A percentile compares a stretch with the other conserved stretches of the same genome.
Conservation (phyloP, 78 protist genomes). For the Tieghemostelium lacteum region DNA sequence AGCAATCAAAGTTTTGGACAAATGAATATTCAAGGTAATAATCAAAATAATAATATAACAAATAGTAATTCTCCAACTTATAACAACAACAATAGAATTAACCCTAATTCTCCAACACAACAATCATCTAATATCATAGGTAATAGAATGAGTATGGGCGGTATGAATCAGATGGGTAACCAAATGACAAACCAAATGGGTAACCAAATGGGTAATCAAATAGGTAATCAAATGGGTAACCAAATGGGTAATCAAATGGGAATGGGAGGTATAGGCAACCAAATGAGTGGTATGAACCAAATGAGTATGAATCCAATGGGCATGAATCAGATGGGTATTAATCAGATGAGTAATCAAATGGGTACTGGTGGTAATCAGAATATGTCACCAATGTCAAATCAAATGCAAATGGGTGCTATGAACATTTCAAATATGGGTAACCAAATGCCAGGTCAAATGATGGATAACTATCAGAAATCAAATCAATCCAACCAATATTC, state of each 20-base stretch:
- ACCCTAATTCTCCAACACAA: not conserved
- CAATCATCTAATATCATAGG: not conserved
- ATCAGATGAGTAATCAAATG: conserved; percentile 23
- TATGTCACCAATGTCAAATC: no score
- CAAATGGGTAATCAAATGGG: conserved; percentile 19
- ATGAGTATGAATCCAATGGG: not conserved
- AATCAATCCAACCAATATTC: not conserved
- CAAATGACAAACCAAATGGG: not conserved
- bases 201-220: not conserved
- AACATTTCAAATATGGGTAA: no score
- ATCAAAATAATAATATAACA: not conserved
- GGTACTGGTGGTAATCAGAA: not conserved
- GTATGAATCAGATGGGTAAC: not conserved
- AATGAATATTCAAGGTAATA: not conserved
- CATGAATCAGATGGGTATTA: conserved; percentile 9
- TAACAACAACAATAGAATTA: not conserved
- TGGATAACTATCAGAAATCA: no score
- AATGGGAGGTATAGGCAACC: not conserved
- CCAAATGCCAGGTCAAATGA: no score
- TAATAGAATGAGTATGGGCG: not conserved
- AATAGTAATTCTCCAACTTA: not conserved
- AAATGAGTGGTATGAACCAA: not conserved
- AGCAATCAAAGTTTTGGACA: conserved; percentile 8
- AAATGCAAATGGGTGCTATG: conserved; percentile 39
- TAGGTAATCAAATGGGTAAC: not conserved